Evolutionary conservation across 306 rosid genomes (phyloP), one percentile per base, ranked within the genome.

Genomic region (Purshia tridentata): DNA sequence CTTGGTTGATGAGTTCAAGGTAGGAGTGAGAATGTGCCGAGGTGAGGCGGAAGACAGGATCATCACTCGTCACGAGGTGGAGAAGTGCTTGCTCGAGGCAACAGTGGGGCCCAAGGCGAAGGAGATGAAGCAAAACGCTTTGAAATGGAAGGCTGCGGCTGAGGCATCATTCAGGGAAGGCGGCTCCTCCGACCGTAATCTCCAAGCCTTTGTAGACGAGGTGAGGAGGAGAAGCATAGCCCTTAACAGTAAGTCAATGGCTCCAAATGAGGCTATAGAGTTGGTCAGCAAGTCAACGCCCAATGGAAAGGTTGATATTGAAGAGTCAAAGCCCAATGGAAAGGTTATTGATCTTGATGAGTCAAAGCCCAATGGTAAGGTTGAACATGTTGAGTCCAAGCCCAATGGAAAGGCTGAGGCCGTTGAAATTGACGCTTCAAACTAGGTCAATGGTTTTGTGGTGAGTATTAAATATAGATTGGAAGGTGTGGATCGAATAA

Each of bases 1-100:
- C 66, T 23, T 91, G 68, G 93, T 89, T 0, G 96, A 86, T 54
- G 90, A 60, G 29, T 79, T 76, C 23, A 67, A 66, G 15, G 82
- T 82, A 23, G 88, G 81, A 0, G 55, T 81, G 11, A 63, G 83
- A 57, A 49, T 87, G 83, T 68, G 83, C 4, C 75, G 82, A 5
- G 86, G 86, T 0, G 80, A 41, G 10, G 81, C 81, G 0, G 83
- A 73, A 3, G 73, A 80, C 8, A 18, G 56, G 13, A 37, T 84
- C 72, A 69, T 82, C 42, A 45, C 59, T 1, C 77, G 85, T 40
- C 82, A 82, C 1, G 77, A 87, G 78, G 67, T 87, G 0, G 65
- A 65, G 75, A 73, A 50, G 15, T 84, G 86, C 48, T 69, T 87
- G 72, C 11, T 82, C 44, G 88, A 84, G 72, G 86, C 84, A 8